Evolutionary conservation across 2,329 filamentous ascomycete species (phyloP), one percentile per base, ranked within the genome.

Genomic region (Scytalidium lignicola): DNA sequence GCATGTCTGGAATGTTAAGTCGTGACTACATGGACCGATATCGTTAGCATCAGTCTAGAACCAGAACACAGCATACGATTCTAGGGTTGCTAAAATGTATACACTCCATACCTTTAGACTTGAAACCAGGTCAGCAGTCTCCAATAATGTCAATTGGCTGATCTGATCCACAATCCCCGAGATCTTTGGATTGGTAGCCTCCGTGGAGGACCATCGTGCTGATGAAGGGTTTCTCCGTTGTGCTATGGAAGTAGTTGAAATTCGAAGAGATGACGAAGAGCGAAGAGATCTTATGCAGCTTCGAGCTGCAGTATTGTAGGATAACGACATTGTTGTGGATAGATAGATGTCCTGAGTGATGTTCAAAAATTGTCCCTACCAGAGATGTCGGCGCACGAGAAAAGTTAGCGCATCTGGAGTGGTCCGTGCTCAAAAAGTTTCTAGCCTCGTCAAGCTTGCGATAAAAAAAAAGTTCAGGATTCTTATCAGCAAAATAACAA

Each of bases 1-100:
- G 93, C 73, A 97, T 85, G 66, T 99, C 93, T 67, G 93, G 95
- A 67, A 99, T 97, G 73, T 99, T 99, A 55, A 99, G 83, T 67
- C 87, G 89, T 65, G 85, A 83, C 93, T 97, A 65, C 5, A 45
- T 41, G 41, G 50, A 48, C 5, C 23, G 23, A 26, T 22, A 20
- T n/a, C n/a, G 51, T 61, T 49, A 62, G 55, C 43, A 49, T 21
- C 41, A 37, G 42, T 19, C 15, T 12, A 21, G 21, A 17, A 9
- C 19, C 29, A 17, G 29, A 28, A 37, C 2, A 22, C 13, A 40
- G 19, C 19, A 47, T n/a, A 21, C 15, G 23, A 18, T 13, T 5
- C 3, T 21, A 10, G 28, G 13, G 46, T 39, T 41, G 21, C 26
- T 15, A 47, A 21, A 49, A 28, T 12, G 26, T 17, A 20, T 59